Evolutionary conservation across 805 yeast genomes (phyloP), one percentile per base, ranked within the genome.

Genomic region (Zygoascus tannicola): DNA sequence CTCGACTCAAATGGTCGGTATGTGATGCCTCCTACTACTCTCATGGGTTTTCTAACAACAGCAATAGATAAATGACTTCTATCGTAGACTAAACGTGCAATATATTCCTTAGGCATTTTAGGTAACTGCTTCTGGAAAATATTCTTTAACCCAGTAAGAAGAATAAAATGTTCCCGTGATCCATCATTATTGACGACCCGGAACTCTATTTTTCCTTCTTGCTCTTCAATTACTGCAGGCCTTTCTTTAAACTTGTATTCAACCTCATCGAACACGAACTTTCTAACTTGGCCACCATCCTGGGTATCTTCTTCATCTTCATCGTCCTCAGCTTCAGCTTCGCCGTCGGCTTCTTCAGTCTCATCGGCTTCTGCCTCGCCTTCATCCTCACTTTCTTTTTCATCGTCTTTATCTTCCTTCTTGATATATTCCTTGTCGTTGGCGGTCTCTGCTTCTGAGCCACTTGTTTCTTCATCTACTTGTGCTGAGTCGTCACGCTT

Each of bases 21-120:
- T 1, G 99, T 92, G 40, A 92, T 88, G 2, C 99, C 99, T 35
- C 99, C 99, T 5, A 90, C 97, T 15, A 92, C 99, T 0, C 94
- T 85, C 54, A 90, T 67, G 5, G 96, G 96, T 54, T 85, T 87
- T 51, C 95, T 71, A 18, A 92, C 92, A 42, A 92, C 95, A 0
- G 99, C 98, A 75, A 92, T 87, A 0, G 97, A 87, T 33, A 94
- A 68, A 66, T 92, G 99, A 33, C 90, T 81, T 53, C 97, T 69
- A 59, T 92, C 99, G 59, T 87, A 92, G 3, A 92, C 97, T 49
- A 92, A 73, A 52, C 98, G 69, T 4, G 96, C 86, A 57, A 92
- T 92, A 64, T 92, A 92, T 59, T 92, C 97, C 49, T 92, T 75
- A 18, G 99, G 99, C 99, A 92, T 92, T 64, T 92, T 90, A 1